Evolutionary conservation across 192 early-diverging fungal species (phyloP), one percentile per base, ranked within the genome.

Genomic region (Spizellomyces punctatus): DNA sequence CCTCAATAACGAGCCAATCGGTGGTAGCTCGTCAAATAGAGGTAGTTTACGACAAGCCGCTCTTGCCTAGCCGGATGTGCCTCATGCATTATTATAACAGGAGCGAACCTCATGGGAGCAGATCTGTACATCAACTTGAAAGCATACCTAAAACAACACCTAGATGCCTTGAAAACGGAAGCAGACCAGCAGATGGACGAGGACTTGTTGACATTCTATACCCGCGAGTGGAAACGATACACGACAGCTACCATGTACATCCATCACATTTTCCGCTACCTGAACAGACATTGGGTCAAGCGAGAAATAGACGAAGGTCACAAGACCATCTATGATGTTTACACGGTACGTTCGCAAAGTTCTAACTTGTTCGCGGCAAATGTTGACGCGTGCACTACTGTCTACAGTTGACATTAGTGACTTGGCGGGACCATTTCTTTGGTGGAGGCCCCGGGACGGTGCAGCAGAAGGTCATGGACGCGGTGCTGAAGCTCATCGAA

Each of bases 221-320:
- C 91, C 58, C 81, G 79, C 54, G 88, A 96, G 76, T 99, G 97
- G 97, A 80, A 80, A 48, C 87, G 91, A 75, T 99, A 91, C 74
- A 96, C 94, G 10, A 83, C 86, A n/a, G 92, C 94, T 6, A 87
- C 92, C 19, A 85, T 84, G 59, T 89, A 87, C 69, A 89, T 98
- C 58, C 88, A 98, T 78, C 92, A 98, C 75, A 84, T 96, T 58
- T 98, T 98, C 72, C 82, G 83, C 12, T 99, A 99, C 77, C 84
- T 99, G 58, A 99, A 99, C 80, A 89, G 95, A 46, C 92, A 95
- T 78, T 99, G 97, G 97, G 92, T 98, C 52, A 95, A 93, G 79
- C 85, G 97, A 72, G 93, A 96, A 81, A 91, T 95, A 61, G 95
- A 96, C 47, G 97, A 99, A 69, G 92, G 94, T 41, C 89, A 86